Base-by-base conservation (phyloP, 2,329 filamentous ascomycete genomes). In the Colletotrichum melonis region DNA sequence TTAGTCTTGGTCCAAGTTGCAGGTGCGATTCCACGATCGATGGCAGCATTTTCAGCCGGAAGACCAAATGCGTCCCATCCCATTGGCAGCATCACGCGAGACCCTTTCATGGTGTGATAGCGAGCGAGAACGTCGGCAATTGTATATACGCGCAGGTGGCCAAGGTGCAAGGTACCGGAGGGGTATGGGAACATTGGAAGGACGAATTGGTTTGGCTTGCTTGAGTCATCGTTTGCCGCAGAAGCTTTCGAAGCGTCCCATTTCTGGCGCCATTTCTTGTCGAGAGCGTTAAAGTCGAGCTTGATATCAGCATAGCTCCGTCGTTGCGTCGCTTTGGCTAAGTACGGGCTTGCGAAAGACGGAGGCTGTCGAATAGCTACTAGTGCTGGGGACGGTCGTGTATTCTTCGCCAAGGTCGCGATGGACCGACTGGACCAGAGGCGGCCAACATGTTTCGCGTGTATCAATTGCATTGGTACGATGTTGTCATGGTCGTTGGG, bases 151-250 rank as follows among this genome's bases (percentile, higher is more conserved):
- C 95, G 92, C 52, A 97, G 86, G 81, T 98, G 95, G 16, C 95
- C 95, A 74, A 97, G 91, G 81, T 98, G 95, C 32, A 98, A 88
- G 35, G 91, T 92, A 35, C 95, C 95, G 0, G 95, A 97, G 1
- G 95, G 95, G 81, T 98, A 98, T 0, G 95, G 95, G 80, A 97
- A 97, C 95, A 98, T 98, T 76, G 95, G 92, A 67, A 97, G 86
- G 74, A 97, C 90, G 81, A 96, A 97, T 81, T 87, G 81, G 75
- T 67, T 73, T 59, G 38, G 65, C 75, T 77, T 74, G 62, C 76
- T 65, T 62, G 70, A 73, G 14, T 64, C 75, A 42, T 75, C 14
- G 30, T 73, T 56, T 28, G 75, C n/a, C 74, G 56, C 19, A 56
- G 69, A 57, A 66, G 69, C 60, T 56, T 77, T 75, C 60, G 73